Evolutionary conservation across 2,329 filamentous ascomycete genomes (phyloP).

Genomic region (Lasiodiplodia gonubiensis): DNA sequence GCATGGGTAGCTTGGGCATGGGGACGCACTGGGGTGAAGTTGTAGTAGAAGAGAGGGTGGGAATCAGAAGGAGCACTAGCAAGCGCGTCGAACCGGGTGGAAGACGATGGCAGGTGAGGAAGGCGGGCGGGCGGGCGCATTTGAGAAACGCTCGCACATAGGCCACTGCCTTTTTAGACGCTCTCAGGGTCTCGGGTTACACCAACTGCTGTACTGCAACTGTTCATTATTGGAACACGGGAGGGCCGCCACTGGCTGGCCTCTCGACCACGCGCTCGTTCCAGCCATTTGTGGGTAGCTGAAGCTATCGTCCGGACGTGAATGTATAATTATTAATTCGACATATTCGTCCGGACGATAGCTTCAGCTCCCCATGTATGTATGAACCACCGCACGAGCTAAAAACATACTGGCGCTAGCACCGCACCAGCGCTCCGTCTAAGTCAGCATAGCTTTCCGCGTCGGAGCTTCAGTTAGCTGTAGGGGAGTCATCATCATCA

Average conservation of each 20-base stretch:
- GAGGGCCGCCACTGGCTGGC: background rate
- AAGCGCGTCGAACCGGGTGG: background rate
- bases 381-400: no score
- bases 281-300: background rate
- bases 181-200: constrained; percentile 20
- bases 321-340: no score
- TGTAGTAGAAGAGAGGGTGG: background rate
- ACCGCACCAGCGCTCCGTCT: background rate
- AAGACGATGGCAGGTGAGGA: background rate
- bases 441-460: background rate
- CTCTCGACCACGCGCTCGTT: background rate
- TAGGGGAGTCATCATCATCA: background rate
- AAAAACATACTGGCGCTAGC: no score
- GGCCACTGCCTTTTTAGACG: background rate
- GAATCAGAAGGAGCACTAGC: background rate
- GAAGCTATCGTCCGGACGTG: no score
- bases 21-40: background rate
- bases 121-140: constrained; percentile 12
- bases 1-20: constrained; percentile 22
- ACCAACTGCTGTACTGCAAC: background rate
- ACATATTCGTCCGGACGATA: no score
- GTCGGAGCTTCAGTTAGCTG: background rate
- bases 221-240: background rate
- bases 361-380: no score
- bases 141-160: constrained; percentile 2